Evolutionary conservation across 768 basidiomycete genomes (phyloP).

Genomic region (Ramaria rubella): DNA sequence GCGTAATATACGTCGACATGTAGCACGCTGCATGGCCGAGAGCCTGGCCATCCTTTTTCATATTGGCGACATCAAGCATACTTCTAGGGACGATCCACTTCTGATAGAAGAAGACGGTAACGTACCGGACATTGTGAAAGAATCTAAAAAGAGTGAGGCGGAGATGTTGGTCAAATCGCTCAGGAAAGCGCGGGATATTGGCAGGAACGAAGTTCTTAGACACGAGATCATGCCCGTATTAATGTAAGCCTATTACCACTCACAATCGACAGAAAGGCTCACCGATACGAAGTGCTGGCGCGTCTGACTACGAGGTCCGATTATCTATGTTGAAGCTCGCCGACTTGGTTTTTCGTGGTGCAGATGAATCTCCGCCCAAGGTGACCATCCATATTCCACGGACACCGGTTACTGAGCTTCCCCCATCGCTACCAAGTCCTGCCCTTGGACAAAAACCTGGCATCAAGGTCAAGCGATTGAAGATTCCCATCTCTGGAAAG

Average conservation of each 20-base stretch:
- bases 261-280: neutral
- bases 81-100: constrained; percentile 68
- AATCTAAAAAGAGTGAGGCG: constrained; percentile 67
- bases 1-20: constrained; percentile 74
- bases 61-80: constrained; percentile 84
- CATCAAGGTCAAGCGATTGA: constrained; percentile 13
- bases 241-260: constrained; percentile 46
- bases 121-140: constrained; percentile 58
- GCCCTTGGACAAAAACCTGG: constrained; percentile 29
- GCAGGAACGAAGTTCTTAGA: constrained; percentile 70
- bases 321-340: constrained; percentile 89
- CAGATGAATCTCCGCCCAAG: constrained; percentile 79
- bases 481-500: constrained; percentile 34
- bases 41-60: constrained; percentile 80
- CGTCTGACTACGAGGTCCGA: constrained; percentile 81
- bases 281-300: constrained; percentile 46
- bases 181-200: constrained; percentile 79
- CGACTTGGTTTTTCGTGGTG: constrained; percentile 77
- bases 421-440: constrained; percentile 35
- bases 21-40: constrained; percentile 79
- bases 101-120: constrained; percentile 85
- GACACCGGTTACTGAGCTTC: constrained; percentile 60
- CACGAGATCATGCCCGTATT: constrained; percentile 78
- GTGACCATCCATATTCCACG: constrained; percentile 75
- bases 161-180: constrained; percentile 83